A percentile compares a stretch with the other conserved stretches of the same genome.
Conservation (phyloP, 495 filamentous ascomycete genomes). For the Hypoxylon rickii region DNA sequence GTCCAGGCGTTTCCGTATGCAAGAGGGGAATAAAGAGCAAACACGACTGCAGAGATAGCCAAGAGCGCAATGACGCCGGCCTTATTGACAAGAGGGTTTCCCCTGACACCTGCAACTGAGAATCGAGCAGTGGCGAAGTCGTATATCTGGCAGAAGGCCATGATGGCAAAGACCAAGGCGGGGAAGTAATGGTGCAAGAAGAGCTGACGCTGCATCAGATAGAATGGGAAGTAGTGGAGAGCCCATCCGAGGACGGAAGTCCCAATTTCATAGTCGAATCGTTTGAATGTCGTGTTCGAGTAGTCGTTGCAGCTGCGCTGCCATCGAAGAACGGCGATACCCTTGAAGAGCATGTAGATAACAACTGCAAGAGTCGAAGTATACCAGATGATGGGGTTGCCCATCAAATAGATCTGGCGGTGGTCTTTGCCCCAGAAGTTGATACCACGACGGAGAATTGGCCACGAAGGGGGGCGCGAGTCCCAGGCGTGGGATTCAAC, state of each 20-base stretch:
- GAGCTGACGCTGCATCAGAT: conserved; percentile 94
- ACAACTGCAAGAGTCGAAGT: conserved; percentile 79
- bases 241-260: conserved; percentile 90
- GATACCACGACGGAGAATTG: conserved; percentile 89
- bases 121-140: conserved; percentile 81
- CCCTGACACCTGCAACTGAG: conserved; percentile 65
- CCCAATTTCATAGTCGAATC: conserved; percentile 97
- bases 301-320: conserved; percentile 92
- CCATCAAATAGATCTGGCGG: conserved; percentile 94
- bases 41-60: conserved; percentile 71
- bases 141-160: conserved; percentile 83
- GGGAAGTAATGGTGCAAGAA: conserved; percentile 98
- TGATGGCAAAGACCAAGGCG: conserved; percentile 91
- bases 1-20: conserved; percentile 97
- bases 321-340: conserved; percentile 85
- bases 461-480: conserved; percentile 92
- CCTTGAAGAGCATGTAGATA: conserved; percentile 83
- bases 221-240: conserved; percentile 98
- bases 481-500: conserved; percentile 98
- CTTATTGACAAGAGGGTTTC: conserved; percentile 75
- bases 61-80: conserved; percentile 71
- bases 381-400: conserved; percentile 97
- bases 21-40: conserved; percentile 82
- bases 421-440: conserved; percentile 98
- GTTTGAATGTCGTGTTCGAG: conserved; percentile 76